phyloP scores from a whole-genome alignment of 176 grass and related monocot genomes.

The Lolium rigidum region DNA sequence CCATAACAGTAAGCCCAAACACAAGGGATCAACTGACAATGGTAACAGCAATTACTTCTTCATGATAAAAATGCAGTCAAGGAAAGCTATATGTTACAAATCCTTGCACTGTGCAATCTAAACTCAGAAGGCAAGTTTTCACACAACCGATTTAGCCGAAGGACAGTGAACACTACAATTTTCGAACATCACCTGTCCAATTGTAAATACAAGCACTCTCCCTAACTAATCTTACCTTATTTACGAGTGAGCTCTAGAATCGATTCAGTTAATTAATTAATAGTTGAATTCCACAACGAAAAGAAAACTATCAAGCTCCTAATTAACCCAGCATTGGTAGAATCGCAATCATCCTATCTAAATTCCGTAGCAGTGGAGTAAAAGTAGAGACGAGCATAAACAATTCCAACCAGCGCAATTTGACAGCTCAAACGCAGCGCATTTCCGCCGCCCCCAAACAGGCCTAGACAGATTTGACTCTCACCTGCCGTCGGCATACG shows the following conservation, averaged over 20 bases:
- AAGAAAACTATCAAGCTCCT: conserved; percentile 5
- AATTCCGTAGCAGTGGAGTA: background rate
- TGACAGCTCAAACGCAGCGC: background rate
- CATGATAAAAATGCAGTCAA: background rate
- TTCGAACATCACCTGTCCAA: background rate
- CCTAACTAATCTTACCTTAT: no score
- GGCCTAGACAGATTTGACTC: conserved; percentile 19
- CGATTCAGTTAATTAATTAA: conserved; percentile 27
- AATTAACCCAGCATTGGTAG: background rate
- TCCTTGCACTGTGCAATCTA: background rate
- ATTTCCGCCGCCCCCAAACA: conserved; percentile 24
- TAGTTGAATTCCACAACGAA: conserved; percentile 22
- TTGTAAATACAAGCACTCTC: no score
- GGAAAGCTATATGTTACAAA: background rate
- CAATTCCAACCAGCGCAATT: background rate
- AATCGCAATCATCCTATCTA: background rate
- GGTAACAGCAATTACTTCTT: background rate
- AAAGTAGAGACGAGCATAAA: background rate
- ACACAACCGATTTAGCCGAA: no score
- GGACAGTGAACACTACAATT: background rate
- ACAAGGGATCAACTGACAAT: background rate
- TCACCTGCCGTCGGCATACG: conserved; percentile 43
- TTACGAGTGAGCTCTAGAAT: background rate
- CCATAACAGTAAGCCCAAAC: conserved; percentile 19
- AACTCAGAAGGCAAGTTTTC: background rate